phyloP scores from a whole-genome alignment of 225 moss, liverwort and hornwort species.

The Pleurozium schreberi region DNA sequence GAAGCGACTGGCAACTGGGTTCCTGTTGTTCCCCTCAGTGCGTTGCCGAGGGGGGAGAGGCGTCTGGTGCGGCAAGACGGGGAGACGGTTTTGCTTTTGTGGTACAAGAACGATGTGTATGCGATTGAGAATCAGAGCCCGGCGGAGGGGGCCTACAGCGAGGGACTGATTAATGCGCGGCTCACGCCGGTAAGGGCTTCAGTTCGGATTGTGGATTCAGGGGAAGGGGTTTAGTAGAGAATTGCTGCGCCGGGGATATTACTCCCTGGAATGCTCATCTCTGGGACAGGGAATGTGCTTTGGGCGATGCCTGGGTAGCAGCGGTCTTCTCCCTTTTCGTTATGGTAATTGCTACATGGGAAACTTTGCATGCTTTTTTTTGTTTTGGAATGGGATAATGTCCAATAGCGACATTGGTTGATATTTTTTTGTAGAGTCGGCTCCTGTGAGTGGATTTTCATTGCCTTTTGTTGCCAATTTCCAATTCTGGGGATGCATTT shows the following conservation, averaged over 20 bases:
- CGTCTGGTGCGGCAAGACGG: constrained; percentile 82
- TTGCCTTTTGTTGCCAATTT: background rate
- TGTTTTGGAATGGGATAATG: background rate
- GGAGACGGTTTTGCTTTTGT: constrained; percentile 73
- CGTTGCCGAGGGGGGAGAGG: constrained; percentile 79
- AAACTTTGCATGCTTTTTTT: too few species aligned
- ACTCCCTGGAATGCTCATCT: background rate
- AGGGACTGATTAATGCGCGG: constrained; percentile 83
- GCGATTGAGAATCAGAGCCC: constrained; percentile 91
- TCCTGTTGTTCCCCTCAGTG: constrained; percentile 65
- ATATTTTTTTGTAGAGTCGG: background rate
- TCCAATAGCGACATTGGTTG: background rate
- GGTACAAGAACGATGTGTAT: constrained; percentile 84
- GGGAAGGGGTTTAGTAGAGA: background rate
- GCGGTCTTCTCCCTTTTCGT: background rate
- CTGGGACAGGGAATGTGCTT: background rate
- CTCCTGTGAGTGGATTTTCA: background rate
- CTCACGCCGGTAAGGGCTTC: constrained; percentile 51
- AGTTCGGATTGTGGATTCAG: background rate
- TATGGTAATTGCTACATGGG: background rate
- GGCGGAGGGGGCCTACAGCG: constrained; percentile 91
- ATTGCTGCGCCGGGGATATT: background rate
- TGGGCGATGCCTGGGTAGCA: background rate
- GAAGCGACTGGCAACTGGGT: constrained; percentile 50
- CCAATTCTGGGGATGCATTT: background rate